A percentile compares a stretch with the other conserved stretches of the same genome.
Evolutionary conservation across 805 yeast genomes (phyloP).

Genomic region (Vanderwaltozyma verrucispora): DNA sequence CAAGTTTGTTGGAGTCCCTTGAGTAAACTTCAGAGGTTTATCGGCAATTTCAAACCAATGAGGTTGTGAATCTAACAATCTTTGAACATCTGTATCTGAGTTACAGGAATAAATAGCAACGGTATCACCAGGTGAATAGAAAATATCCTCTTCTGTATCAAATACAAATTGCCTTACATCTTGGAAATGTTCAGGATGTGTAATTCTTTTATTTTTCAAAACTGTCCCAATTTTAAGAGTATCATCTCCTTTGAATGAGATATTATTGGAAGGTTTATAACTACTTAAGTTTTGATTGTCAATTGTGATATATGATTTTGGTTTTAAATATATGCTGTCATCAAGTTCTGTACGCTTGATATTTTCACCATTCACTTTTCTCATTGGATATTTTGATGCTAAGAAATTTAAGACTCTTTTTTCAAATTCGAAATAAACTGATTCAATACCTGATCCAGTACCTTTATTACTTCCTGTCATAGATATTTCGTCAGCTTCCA

Average conservation of each 20-base stretch:
- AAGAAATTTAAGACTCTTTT: slow-evolving; percentile 33
- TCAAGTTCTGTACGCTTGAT: slow-evolving; percentile 15
- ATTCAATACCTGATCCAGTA: slow-evolving; percentile 44
- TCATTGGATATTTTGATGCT: slow-evolving; percentile 28
- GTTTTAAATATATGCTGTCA: slow-evolving; percentile 19
- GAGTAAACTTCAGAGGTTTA: slow-evolving; percentile 28
- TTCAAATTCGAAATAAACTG: slow-evolving; percentile 70
- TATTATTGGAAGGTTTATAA: not conserved
- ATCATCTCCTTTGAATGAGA: slow-evolving; percentile 12
- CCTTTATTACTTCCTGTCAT: slow-evolving; percentile 45
- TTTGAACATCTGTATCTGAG: slow-evolving; percentile 49
- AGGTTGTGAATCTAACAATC: slow-evolving; percentile 51
- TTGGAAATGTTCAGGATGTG: slow-evolving; percentile 70
- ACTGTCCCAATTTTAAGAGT: slow-evolving; percentile 36
- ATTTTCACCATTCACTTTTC: slow-evolving; percentile 15
- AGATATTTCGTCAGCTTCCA: slow-evolving; percentile 84
- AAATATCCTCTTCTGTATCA: slow-evolving; percentile 17
- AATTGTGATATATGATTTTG: slow-evolving; percentile 18
- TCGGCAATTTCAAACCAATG: slow-evolving; percentile 71
- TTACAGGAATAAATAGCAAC: slow-evolving; percentile 69
- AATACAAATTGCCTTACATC: slow-evolving; percentile 66
- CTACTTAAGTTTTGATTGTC: not conserved
- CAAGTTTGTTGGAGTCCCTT: slow-evolving; percentile 14
- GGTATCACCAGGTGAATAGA: slow-evolving; percentile 72
- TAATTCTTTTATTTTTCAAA: slow-evolving; percentile 45